phyloP scores from a whole-genome alignment of 2,329 filamentous ascomycete species.

The Aspergillus awamori region DNA sequence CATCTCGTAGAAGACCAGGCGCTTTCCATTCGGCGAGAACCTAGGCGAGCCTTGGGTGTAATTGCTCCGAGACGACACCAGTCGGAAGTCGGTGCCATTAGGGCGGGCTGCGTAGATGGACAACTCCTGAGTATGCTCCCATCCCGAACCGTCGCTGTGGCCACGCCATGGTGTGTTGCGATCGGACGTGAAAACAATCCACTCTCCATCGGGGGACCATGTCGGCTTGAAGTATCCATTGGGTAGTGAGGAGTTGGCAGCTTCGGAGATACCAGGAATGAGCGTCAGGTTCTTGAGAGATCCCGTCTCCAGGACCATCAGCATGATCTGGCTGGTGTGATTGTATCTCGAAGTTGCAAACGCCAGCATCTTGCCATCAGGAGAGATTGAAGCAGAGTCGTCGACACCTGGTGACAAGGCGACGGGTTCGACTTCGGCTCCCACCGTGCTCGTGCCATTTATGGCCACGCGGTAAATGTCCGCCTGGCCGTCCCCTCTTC shows the following conservation, averaged over 20 bases:
- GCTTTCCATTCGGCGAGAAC: conserved; percentile 41
- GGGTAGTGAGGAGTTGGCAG: conserved; percentile 28
- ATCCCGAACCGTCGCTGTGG: conserved; percentile 42
- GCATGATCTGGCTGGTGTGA: conserved; percentile 43
- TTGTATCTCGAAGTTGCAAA: conserved; percentile 43
- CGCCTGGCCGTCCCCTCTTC: conserved; percentile 44
- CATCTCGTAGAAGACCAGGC: conserved; percentile 46
- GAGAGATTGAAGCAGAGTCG: conserved; percentile 42
- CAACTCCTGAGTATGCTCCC: conserved; percentile 47
- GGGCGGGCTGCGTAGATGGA: conserved; percentile 45
- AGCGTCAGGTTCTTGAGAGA: conserved; percentile 41
- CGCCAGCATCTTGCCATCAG: conserved; percentile 41
- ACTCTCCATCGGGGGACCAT: conserved; percentile 49
- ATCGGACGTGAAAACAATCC: conserved; percentile 47
- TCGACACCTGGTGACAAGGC: conserved; percentile 39
- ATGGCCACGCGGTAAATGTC: conserved; percentile 44
- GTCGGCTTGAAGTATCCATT: conserved; percentile 43
- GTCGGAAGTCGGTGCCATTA: conserved; percentile 41
- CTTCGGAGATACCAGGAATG: conserved; percentile 21
- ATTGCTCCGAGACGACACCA: conserved; percentile 35
- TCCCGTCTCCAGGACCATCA: conserved; percentile 42
- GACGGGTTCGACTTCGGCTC: conserved; percentile 26
- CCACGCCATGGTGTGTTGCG: conserved; percentile 47
- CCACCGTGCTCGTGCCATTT: conserved; percentile 34
- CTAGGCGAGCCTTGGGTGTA: conserved; percentile 45